These are phyloP conservation scores for Nyctanthes arbortristis DNA, from an alignment of 257 asterid genomes.

Conservation along the genomic window DNA sequence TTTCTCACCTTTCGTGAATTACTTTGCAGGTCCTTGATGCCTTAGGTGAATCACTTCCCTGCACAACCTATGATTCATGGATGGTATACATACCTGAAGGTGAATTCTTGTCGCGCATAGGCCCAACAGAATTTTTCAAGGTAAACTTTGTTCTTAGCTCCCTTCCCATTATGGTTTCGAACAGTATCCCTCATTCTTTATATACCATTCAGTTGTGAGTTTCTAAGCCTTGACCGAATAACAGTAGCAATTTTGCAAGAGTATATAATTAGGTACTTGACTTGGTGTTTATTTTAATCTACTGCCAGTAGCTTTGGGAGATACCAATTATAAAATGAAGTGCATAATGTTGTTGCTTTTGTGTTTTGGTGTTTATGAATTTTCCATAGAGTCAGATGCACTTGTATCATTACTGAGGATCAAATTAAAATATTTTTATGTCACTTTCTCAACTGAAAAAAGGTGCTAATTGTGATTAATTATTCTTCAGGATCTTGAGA, in stretches of 20 bases:
- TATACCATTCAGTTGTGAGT: slow-evolving; percentile 3
- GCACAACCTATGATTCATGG: slow-evolving; percentile 84
- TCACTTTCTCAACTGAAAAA: background rate
- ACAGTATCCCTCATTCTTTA: background rate
- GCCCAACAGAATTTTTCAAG: slow-evolving; percentile 92
- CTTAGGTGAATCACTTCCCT: slow-evolving; percentile 75
- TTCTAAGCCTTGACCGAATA: slow-evolving; percentile 3
- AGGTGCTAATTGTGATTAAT: slow-evolving; percentile 7
- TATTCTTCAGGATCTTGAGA: slow-evolving; percentile 75
- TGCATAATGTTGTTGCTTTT: background rate
- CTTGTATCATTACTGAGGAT: background rate
- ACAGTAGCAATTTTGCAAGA: background rate
- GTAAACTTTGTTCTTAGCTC: slow-evolving; percentile 32
- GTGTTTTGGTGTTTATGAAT: background rate
- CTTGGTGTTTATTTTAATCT: too few relatives aligned
- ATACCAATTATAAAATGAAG: background rate
- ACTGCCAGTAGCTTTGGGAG: too few relatives aligned
- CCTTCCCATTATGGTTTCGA: slow-evolving; percentile 12
- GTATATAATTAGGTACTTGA: too few relatives aligned
- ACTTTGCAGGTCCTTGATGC: slow-evolving; percentile 89
- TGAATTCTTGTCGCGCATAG: slow-evolving; percentile 94
- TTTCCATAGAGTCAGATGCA: background rate
- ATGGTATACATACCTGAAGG: slow-evolving; percentile 96
- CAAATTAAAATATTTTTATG: background rate
- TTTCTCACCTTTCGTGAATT: slow-evolving; percentile 17